These are phyloP conservation scores for Apiospora malaysiana DNA, from an alignment of 2,329 filamentous ascomycete species.

Conservation along the genomic window DNA sequence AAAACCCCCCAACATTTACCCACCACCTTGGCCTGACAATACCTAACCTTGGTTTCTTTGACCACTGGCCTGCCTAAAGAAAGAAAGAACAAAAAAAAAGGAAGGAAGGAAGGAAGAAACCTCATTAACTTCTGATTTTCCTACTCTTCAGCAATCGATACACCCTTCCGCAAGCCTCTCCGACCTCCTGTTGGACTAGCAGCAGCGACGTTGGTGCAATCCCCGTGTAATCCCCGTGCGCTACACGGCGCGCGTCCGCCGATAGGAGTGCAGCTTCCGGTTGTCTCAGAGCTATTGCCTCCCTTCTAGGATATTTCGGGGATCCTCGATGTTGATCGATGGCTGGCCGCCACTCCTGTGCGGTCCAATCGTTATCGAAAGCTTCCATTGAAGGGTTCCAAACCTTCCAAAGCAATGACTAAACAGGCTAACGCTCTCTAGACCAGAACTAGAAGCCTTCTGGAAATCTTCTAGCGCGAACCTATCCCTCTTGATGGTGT, in stretches of 20 bases:
- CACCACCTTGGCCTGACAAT: not conserved
- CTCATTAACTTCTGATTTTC: not conserved
- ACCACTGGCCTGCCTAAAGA: not conserved
- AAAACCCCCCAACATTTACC: not conserved
- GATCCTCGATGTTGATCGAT: not conserved
- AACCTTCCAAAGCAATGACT: not conserved
- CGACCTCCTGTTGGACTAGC: not conserved
- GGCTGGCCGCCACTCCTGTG: not conserved
- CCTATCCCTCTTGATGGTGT: not conserved
- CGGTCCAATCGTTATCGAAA: not conserved
- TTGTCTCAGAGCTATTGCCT: not conserved
- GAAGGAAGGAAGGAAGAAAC: no score
- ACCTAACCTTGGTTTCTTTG: not conserved
- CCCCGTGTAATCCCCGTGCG: not conserved
- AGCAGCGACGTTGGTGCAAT: not conserved
- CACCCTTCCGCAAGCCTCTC: not conserved
- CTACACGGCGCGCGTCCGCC: not conserved
- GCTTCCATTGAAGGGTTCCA: not conserved
- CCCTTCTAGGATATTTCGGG: not conserved
- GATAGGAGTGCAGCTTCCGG: not conserved
- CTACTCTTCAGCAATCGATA: not conserved
- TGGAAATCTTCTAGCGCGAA: conserved; percentile 1
- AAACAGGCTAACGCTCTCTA: not conserved
- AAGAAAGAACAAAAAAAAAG: no score
- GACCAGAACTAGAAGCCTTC: conserved; percentile 2